Percentiles rank a stretch among this genome's conserved stretches.
These are phyloP conservation scores for Phialocephala sp. DNA, from an alignment of 2,329 filamentous ascomycete genomes.

Conservation along the genomic window DNA sequence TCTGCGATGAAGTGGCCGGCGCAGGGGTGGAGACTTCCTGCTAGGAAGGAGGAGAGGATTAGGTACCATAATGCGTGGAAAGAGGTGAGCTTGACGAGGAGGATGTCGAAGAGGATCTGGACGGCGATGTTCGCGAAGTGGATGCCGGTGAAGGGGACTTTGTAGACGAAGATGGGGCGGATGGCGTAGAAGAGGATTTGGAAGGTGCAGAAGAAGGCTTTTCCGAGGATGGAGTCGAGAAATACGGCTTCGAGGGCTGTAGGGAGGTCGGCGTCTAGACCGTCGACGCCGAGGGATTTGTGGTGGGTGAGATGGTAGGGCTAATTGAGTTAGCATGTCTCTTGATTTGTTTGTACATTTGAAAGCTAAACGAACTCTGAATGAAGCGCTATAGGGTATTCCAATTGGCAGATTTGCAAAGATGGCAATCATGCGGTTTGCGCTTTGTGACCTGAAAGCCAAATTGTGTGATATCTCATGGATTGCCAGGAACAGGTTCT, in stretches of 20 bases:
- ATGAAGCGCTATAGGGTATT: conserved; percentile 93
- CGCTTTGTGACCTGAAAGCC: conserved; percentile 80
- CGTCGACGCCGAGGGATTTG: conserved; percentile 96
- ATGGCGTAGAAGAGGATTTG: conserved; percentile 99
- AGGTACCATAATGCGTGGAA: conserved; percentile 78
- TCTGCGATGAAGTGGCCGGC: conserved; percentile 99
- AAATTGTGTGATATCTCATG: conserved; percentile 99
- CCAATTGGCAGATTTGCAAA: conserved; percentile 96
- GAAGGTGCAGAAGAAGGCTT: conserved; percentile 99
- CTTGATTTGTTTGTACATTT: neutral
- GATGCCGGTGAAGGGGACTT: conserved; percentile 82
- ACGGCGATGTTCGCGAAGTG: conserved; percentile 81
- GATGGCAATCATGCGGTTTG: conserved; percentile 87
- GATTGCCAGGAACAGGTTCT: conserved; percentile 98
- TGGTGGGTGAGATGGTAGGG: conserved; percentile 99
- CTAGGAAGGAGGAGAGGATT: conserved; percentile 88
- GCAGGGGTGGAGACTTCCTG: conserved; percentile 90
- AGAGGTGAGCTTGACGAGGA: conserved; percentile 66
- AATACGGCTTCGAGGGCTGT: conserved; percentile 90
- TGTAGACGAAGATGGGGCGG: conserved; percentile 93
- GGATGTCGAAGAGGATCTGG: conserved; percentile 79
- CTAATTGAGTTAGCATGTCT: conserved; percentile 46
- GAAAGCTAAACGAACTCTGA: conserved; percentile 67
- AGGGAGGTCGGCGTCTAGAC: conserved; percentile 93
- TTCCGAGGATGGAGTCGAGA: conserved; percentile 92